Conservation (phyloP, 169 alveolate species). For the Eimeria praecox region DNA sequence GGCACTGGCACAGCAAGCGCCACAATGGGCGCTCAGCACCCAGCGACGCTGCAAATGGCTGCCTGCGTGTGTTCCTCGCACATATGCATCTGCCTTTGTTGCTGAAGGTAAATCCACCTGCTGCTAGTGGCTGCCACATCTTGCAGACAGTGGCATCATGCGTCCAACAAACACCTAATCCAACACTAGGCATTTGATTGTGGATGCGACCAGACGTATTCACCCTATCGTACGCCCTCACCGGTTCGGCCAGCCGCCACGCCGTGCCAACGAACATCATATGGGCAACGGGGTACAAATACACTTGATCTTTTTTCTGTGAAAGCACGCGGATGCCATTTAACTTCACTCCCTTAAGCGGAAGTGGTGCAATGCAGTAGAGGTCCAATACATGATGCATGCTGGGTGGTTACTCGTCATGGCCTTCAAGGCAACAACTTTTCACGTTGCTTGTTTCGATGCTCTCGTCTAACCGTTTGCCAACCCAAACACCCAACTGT, state of each 20-base stretch:
- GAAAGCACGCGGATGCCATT: too few species aligned
- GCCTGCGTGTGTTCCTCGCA: background rate
- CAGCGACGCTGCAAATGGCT: background rate
- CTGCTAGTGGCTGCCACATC: background rate
- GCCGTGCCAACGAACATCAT: too few species aligned
- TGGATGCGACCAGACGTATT: too few species aligned
- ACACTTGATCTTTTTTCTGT: too few species aligned
- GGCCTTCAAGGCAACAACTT: background rate
- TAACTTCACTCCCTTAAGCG: background rate
- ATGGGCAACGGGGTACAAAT: too few species aligned
- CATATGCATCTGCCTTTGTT: background rate
- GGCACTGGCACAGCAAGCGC: background rate
- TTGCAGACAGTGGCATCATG: background rate
- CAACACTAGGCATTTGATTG: background rate
- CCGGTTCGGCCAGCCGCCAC: too few species aligned
- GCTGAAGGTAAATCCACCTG: background rate
- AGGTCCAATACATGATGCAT: background rate
- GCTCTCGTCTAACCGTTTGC: background rate
- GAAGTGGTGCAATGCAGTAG: background rate
- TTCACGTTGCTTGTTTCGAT: background rate
- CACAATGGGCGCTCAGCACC: background rate
- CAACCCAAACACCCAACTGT: background rate
- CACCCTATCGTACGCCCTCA: background rate
- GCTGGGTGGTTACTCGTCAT: background rate
- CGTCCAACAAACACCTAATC: background rate